These are phyloP conservation scores for Flaveria sonorensis DNA, from an alignment of 129 eudicot genomes.

Conservation along the genomic window DNA sequence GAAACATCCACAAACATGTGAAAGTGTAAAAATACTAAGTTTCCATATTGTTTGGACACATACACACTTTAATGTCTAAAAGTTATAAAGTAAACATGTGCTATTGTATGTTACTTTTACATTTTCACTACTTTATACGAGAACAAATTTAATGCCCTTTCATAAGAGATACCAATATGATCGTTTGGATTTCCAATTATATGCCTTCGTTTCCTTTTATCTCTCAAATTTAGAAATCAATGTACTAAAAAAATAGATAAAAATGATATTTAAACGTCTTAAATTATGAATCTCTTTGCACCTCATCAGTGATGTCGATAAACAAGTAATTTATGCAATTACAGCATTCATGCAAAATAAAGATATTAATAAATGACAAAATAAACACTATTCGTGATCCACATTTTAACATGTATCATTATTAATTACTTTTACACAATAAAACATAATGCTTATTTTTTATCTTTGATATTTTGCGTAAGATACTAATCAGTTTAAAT, in stretches of 20 bases:
- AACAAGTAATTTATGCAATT: no score
- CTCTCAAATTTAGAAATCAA: not conserved
- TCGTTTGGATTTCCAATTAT: not conserved
- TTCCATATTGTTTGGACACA: not conserved
- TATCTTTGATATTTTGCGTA: no score
- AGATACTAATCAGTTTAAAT: no score
- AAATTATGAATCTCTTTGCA: not conserved
- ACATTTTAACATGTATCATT: no score
- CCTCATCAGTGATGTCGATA: not conserved
- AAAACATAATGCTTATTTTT: no score
- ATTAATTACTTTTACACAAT: no score
- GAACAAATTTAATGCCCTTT: not conserved
- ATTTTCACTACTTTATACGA: not conserved
- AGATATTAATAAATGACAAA: no score
- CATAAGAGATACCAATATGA: not conserved
- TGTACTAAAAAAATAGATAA: no score
- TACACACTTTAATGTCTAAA: not conserved
- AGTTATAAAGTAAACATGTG: not conserved
- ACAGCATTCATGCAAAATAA: not conserved
- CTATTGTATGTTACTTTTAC: not conserved
- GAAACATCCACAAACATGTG: not conserved
- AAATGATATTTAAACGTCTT: not conserved
- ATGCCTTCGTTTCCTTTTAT: not conserved
- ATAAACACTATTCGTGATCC: no score
- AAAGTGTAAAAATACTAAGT: not conserved